Evolutionary conservation across 768 basidiomycete species (phyloP), one percentile per base, ranked within the genome.

Genomic region (Pilatotrama ljubarskyi): DNA sequence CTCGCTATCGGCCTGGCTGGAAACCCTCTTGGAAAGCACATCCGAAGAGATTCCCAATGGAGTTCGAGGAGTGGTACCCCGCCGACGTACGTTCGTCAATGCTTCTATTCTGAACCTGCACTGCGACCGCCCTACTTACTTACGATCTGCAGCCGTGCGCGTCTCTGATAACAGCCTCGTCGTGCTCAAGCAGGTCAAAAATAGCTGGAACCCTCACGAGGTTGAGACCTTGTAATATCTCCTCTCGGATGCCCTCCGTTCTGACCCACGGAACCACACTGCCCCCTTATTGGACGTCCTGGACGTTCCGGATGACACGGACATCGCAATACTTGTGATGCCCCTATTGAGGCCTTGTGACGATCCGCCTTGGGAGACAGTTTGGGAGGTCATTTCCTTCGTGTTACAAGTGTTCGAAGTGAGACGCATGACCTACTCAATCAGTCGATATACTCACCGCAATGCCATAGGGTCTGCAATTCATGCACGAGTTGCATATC

Each of bases 401-500:
- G n/a, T 53, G 14, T 2, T 17, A 1, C 47, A 49, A 26, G 29
- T 49, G 6, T 18, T 49, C n/a, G 29, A 49, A 29, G 47, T 35
- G 3, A 32, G 46, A n/a, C n/a, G n/a, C 6, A 2, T 32, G 29
- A 5, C 4, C 36, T 14, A n/a, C 1, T 47, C 22, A 3, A 6
- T 25, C 29, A 24, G 15, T n/a, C 15, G 15, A 0, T 14, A 0
- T 29, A 26, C 41, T 17, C 35, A 20, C 14, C 36, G 1, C 26
- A 32, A 11, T 26, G n/a, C 32, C 15, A 15, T 17, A 48, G 75
- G 76, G 75, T 0, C 52, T 77, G 2, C 62, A 66, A 29, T 75
- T 75, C 54, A 72, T 77, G 66, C 76, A 78, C 59, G 57, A 66
- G 5, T 65, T 75, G 48, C 63, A 64, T 13, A 61, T 77, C 3